Base-by-base conservation (phyloP, 768 basidiomycete genomes). In the Postia placenta region DNA sequence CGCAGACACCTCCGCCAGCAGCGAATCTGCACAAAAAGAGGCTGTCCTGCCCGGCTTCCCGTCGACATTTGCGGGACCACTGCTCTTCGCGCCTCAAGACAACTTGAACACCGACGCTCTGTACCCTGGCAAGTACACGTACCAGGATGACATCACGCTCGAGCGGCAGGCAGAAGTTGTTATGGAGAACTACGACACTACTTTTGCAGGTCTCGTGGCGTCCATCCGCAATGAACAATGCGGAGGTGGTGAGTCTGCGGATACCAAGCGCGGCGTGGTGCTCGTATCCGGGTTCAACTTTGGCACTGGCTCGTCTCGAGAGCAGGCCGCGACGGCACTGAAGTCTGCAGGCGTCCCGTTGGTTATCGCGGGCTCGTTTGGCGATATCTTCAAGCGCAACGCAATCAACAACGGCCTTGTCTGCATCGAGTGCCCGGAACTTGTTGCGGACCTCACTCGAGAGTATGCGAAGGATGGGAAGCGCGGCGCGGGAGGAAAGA, bases 351-450 rank as follows among this genome's bases (percentile, higher is more conserved):
- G 96, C 14, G 70, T 99, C 3, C 92, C 92, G 3, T 73, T 96
- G 43, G 92, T 99, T 48, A 78, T 99, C 50, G 92, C 92, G n/a
- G 96, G 94, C 27, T 96, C 93, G 25, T 99, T 99, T 58, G 95
- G 96, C 9, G 96, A 99, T 65, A 98, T 98, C 61, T 99, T 96
- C 78, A 97, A 98, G 73, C 83, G 96, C 26, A 99, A 99, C 66
- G 88, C 92, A 15, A 98, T 98, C 71, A 99, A 99, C 71, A 98
- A 99, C 63, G 95, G 93, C 9, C 75, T 99, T 5, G 90, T 99
- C 44, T 96, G 96, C 62, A 67, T 97, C 39, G 95, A 98, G 69
- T 87, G 82, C 50, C 94, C 95, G 0, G 88, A 87, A 60, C 79
- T 99, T 35, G 86, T 98, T 15, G 68, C 72, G 15, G 92, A 96